Evolutionary conservation across 495 filamentous ascomycete species (phyloP).

Genomic region (Daldinia concentrica): DNA sequence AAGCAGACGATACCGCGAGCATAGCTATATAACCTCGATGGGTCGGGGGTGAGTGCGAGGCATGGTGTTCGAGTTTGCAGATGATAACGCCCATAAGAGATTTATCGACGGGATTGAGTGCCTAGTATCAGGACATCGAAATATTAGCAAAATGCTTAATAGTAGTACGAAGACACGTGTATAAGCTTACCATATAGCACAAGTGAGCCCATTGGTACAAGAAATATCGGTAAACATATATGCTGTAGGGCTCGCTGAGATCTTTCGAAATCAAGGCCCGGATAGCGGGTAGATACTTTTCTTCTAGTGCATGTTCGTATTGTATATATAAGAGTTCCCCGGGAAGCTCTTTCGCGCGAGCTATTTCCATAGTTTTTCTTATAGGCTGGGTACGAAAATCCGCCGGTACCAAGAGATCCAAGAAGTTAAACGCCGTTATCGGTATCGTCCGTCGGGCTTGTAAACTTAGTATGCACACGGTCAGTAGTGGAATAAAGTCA

Average conservation of each 20-base stretch:
- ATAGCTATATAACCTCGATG: slow-evolving; percentile 97
- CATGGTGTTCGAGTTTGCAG: slow-evolving; percentile 91
- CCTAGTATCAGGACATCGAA: slow-evolving; percentile 54
- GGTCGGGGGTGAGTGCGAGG: slow-evolving; percentile 72
- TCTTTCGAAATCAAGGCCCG: slow-evolving; percentile 94
- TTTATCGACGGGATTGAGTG: slow-evolving; percentile 66
- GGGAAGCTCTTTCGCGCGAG: slow-evolving; percentile 48
- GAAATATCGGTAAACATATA: slow-evolving; percentile 99
- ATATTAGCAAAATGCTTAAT: not conserved
- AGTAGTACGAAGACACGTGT: not conserved
- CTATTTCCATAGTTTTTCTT: slow-evolving; percentile 38
- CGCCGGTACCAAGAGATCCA: not conserved
- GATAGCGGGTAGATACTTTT: slow-evolving; percentile 84
- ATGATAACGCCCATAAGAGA: slow-evolving; percentile 87
- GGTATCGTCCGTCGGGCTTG: not conserved
- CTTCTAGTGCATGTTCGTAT: slow-evolving; percentile 82
- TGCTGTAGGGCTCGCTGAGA: slow-evolving; percentile 98
- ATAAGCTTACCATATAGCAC: slow-evolving; percentile 79
- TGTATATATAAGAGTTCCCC: slow-evolving; percentile 79
- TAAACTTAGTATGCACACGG: not conserved
- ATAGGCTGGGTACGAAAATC: slow-evolving; percentile 3
- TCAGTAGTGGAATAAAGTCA: not conserved
- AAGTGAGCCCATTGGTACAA: slow-evolving; percentile 97
- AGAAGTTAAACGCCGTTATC: slow-evolving; percentile 7
- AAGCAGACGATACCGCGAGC: slow-evolving; percentile 83